These are phyloP conservation scores for Phytophthora sp. DNA, from an alignment of 352 stramenopile species.

Conservation along the genomic window DNA sequence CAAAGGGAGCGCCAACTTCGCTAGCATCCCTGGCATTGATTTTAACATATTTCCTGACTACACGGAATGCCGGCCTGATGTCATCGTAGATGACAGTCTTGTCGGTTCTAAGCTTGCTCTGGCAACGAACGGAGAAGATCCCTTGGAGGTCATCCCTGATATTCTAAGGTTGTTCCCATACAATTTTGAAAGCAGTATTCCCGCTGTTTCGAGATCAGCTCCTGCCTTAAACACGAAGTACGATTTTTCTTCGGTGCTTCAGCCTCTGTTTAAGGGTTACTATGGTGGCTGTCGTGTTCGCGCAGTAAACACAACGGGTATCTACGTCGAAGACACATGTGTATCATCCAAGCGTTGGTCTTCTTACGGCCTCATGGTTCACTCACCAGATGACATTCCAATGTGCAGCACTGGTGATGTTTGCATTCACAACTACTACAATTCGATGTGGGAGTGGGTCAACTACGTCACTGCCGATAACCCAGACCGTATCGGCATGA, in stretches of 20 bases:
- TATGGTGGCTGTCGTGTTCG: conserved; percentile 33
- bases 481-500: conserved; percentile 20
- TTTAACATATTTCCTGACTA: conserved; percentile 39
- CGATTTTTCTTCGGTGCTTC: conserved; percentile 3
- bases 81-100: conserved; percentile 12
- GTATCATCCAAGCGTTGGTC: conserved; percentile 14
- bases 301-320: conserved; percentile 17
- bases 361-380: conserved; percentile 31
- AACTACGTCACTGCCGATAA: conserved; percentile 10
- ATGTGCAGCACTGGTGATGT: conserved; percentile 27
- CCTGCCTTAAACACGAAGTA: conserved; percentile 14
- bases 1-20: conserved; percentile 25
- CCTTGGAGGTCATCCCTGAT: conserved; percentile 13
- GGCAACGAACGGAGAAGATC: conserved; percentile 19
- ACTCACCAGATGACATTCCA: conserved; percentile 32
- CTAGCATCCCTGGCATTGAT: conserved; percentile 35
- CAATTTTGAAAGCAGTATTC: conserved; percentile 36
- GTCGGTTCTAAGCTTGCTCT: conserved; percentile 27
- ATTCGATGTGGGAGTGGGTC: conserved; percentile 32
- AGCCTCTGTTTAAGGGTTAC: conserved; percentile 32
- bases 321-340: conserved; percentile 32
- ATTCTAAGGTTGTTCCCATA: conserved; percentile 33
- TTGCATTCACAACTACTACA: conserved; percentile 41
- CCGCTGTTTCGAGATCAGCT: background rate
- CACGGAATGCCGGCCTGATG: conserved; percentile 29